Evolutionary conservation across 805 yeast genomes (phyloP), one percentile per base, ranked within the genome.

Genomic region (Candida loeiensis): DNA sequence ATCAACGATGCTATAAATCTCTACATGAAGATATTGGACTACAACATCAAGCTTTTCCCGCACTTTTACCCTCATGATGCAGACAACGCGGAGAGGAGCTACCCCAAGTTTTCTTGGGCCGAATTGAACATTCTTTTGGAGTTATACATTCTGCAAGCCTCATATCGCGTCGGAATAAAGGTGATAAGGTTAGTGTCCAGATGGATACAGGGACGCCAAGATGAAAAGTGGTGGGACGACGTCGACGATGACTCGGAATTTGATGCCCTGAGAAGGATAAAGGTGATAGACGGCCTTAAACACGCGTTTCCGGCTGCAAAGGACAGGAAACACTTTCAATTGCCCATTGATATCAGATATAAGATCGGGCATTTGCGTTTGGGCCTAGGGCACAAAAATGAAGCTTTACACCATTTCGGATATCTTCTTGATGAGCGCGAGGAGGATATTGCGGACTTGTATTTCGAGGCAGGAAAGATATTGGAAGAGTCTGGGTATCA

Each of bases 331-430:
- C 12, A 27, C 13, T 77, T 61, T 48, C 59, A 71, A 6, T 61
- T 93, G 15, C 98, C 98, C 1, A 79, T 90, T 34, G 98, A 91
- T 64, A 85, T 93, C 18, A 64, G 98, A 40, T 81, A 80, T 21
- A 86, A 93, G 58, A 57, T 93, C 17, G 95, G 96, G 0, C 59
- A 80, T 8, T 70, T 86, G 36, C 72, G 99, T 43, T 63, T 93
- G 22, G 78, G 80, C 40, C 62, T 78, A 26, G 80, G 78, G 38
- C 71, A 82, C 32, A 66, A 71, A 19, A 74, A 73, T 1, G 96
- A 90, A 49, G 95, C 96, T 0, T 54, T 81, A 42, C 61, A 59
- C 6, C 97, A 91, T 56, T 83, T 85, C 50, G 66, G 65, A 27
- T 74, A 74, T 45, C 63, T 90, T 9, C 59, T 79, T 32, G 73